Evolutionary conservation across 2,329 filamentous ascomycete genomes (phyloP).

Genomic region (Verticillium albo-atrum): DNA sequence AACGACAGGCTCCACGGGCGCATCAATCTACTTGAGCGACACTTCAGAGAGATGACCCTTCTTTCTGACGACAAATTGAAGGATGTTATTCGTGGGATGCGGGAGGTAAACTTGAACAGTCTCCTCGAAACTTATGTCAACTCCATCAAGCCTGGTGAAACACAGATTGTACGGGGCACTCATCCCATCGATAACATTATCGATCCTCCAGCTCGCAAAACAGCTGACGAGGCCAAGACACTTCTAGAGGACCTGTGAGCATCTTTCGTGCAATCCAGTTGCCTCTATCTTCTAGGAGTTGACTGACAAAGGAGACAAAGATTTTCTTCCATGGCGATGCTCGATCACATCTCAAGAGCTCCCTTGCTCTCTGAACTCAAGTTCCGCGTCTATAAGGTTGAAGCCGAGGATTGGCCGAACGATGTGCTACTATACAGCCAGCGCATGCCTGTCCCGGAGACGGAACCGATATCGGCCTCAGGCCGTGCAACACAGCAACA

Average conservation of each 20-base stretch:
- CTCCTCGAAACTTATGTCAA: neutral
- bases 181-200: neutral
- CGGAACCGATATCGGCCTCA: neutral
- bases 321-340: neutral
- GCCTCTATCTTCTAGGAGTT: neutral
- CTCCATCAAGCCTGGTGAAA: neutral
- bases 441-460: neutral
- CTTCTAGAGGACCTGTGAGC: neutral
- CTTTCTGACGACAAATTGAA: neutral
- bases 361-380: neutral
- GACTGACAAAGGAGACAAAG: neutral
- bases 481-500: neutral
- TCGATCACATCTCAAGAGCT: neutral
- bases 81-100: neutral
- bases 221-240: neutral
- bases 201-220: neutral
- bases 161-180: neutral
- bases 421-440: neutral
- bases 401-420: neutral
- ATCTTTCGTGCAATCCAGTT: neutral
- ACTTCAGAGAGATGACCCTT: neutral
- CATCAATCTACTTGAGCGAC: neutral
- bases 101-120: neutral
- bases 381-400: neutral
- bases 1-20: neutral